Base-by-base conservation (phyloP, 306 rosid genomes). In the Arachis stenosperma region DNA sequence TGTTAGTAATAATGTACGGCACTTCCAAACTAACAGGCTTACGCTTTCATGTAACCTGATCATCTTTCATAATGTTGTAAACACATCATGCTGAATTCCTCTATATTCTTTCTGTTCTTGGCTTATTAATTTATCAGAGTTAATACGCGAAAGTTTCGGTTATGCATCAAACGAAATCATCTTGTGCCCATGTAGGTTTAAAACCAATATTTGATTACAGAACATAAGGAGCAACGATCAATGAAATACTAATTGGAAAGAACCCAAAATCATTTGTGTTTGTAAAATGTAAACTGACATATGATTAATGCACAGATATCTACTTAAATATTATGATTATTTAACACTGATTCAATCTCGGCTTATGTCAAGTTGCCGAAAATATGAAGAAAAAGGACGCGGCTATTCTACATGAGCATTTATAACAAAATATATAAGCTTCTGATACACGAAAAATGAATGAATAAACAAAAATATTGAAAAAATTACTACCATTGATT, bases 361-460 rank as follows among this genome's bases (percentile, higher is more conserved):
- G 12, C 75, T 67, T 42, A 53, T 27, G 46, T 50, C 42, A 56
- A 55, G 74, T 63, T 66, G 66, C 65, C 41, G 62, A 33, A 66
- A 65, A 43, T 58, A 44, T 29, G 51, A 68, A 56, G 69, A 33
- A 60, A 48, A 67, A 73, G 54, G 83, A 65, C 56, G 41, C 42
- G 27, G 15, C 57, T 52, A 52, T 8, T 6, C 8, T 52, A 48
- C 54, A 48, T 52, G 61, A 64, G 58, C 27, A 58, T 59, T 55
- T 78, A 43, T 37, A 57, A 71, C 65, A 71, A 56, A 56, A 67
- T 37, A 75, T 50, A 64, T 12, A 52, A 55, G 81, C 76, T 71
- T 80, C 58, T 3, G 37, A 74, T 78, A 71, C 79, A 73, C 77
- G 75, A 74, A 74, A 44, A 44, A 75, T 79, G 82, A 76, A 75